Base-by-base conservation (phyloP, 2,329 filamentous ascomycete genomes). In the Huntiella moniliformis region DNA sequence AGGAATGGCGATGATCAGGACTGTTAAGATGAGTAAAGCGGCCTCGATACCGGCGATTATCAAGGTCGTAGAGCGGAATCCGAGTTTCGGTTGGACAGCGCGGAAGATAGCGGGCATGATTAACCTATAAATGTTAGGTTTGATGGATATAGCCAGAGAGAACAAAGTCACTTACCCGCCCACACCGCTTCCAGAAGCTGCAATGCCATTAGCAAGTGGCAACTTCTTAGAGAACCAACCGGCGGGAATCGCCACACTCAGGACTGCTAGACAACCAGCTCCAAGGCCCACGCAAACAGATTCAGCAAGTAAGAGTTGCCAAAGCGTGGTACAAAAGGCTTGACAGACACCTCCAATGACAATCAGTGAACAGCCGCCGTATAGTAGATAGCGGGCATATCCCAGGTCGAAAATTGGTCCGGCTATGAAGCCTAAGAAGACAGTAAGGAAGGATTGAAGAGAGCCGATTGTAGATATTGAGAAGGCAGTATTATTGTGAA, bases 251-350 rank as follows among this genome's bases (percentile, higher is more conserved):
- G 63, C 60, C 2, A 66, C 55, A 22, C 56, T 56, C 1, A 63
- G 63, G 4, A 65, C 50, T 37, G 61, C 62, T 13, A 62, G 51
- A 49, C 60, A 56, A 3, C 62, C 64, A 15, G 57, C 57, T 2
- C 67, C 67, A 1, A 67, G 39, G 1, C 67, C 67, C 35, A 62
- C 54, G 48, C 59, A 62, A 28, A 66, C 40, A 4, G 64, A 64
- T 49, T 67, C 64, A 0, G 61, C 54, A 3, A 67, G 55, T 5
- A 67, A 51, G 13, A 64, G 50, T 46, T 67, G 64, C 56, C 58
- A 67, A 56, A 66, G 67, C 17, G 51, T 49, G 1, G 54, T 57
- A 33, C 56, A 55, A 7, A 66, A 46, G 47, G 58, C 60, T 2
- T 58, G 58, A 54, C 63, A 56, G 50, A 60, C 61, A 47, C 65